A percentile compares a stretch with the other conserved stretches of the same genome.
phyloP scores from a whole-genome alignment of 2,329 filamentous ascomycete species.

The Aureobasidium sp. region DNA sequence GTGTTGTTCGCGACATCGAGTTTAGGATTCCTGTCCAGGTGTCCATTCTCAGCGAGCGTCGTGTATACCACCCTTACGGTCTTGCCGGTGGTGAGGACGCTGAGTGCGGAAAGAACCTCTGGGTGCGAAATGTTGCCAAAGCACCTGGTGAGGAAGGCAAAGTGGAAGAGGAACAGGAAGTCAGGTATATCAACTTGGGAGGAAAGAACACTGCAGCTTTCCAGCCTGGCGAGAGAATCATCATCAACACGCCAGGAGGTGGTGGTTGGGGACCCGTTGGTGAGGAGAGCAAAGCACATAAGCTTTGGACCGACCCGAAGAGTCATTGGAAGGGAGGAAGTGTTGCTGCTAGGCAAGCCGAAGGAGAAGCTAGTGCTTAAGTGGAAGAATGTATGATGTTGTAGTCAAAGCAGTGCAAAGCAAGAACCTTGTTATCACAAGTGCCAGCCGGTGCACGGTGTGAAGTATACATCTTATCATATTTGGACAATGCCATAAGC shows the following conservation, averaged over 20 bases:
- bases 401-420: no score
- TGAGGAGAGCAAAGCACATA: constrained; percentile 46
- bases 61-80: constrained; percentile 74
- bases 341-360: constrained; percentile 48
- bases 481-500: neutral
- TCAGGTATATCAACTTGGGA: constrained; percentile 63
- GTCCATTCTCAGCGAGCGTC: constrained; percentile 68
- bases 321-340: constrained; percentile 55
- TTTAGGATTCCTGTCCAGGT: constrained; percentile 72
- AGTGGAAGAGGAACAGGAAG: constrained; percentile 23
- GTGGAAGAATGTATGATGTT: neutral
- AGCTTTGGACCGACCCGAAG: constrained; percentile 48
- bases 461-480: neutral
- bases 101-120: constrained; percentile 73
- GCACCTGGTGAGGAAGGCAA: constrained; percentile 22
- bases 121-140: constrained; percentile 63
- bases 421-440: no score
- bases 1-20: constrained; percentile 72
- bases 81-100: constrained; percentile 76
- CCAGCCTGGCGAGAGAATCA: constrained; percentile 69
- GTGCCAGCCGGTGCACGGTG: neutral
- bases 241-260: constrained; percentile 70
- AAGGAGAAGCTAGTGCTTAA: constrained; percentile 40
- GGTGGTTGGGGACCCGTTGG: constrained; percentile 66
- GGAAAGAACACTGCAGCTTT: constrained; percentile 75